Conservation (phyloP, 2,329 filamentous ascomycete species). For the Lachnellula occidentalis region DNA sequence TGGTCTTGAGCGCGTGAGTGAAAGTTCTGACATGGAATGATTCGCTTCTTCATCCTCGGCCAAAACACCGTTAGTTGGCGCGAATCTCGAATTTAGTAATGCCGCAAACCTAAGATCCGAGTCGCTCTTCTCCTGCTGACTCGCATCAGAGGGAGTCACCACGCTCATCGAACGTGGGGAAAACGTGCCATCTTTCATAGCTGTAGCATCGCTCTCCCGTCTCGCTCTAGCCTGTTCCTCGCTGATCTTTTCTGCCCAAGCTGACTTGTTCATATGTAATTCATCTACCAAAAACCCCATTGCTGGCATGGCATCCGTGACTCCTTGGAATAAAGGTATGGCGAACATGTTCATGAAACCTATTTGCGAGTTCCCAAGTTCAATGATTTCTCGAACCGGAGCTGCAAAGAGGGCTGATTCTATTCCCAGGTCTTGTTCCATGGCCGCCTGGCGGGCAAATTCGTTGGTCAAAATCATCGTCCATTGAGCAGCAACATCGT, state of each 20-base stretch:
- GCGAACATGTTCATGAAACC: conserved; percentile 97
- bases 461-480: conserved; percentile 92
- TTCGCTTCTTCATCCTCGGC: conserved; percentile 15
- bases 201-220: conserved; percentile 37
- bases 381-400: conserved; percentile 76
- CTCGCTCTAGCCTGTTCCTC: conserved; percentile 46
- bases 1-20: conserved; percentile 26
- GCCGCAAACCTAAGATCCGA: conserved; percentile 1
- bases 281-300: conserved; percentile 82
- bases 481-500: conserved; percentile 80
- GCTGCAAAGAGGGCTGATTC: conserved; percentile 80
- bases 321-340: conserved; percentile 81
- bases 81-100: conserved; percentile 7
- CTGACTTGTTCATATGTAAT: conserved; percentile 67
- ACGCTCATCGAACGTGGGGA: conserved; percentile 30
- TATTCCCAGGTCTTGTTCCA: conserved; percentile 85
- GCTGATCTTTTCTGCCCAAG: conserved; percentile 66
- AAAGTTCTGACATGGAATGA: conserved; percentile 12
- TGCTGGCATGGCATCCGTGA: conserved; percentile 77
- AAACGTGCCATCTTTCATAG: conserved; percentile 26
- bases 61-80: conserved; percentile 14
- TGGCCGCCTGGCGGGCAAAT: conserved; percentile 85
- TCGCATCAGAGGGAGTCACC: conserved; percentile 22
- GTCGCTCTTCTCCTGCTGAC: conserved; percentile 20
- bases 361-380: conserved; percentile 81